These are phyloP conservation scores for Fagopyrum esculentum DNA, from an alignment of 148 eudicot species.

Conservation along the genomic window DNA sequence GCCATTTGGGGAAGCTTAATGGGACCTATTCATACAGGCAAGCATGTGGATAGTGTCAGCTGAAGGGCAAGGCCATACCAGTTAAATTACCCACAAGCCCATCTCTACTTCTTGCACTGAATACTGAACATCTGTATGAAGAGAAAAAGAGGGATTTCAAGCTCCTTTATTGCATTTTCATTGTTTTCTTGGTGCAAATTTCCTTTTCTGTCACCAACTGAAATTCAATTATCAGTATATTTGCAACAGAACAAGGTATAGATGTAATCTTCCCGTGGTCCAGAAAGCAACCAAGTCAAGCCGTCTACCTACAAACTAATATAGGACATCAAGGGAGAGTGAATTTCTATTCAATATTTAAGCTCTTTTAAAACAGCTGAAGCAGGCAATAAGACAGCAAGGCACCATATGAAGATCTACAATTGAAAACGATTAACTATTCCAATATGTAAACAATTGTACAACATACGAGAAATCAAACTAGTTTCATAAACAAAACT, in stretches of 20 bases:
- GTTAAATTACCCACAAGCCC: slow-evolving; percentile 7
- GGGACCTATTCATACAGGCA: slow-evolving; percentile 2
- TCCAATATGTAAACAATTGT: too few relatives aligned
- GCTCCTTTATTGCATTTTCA: background rate
- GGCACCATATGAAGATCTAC: too few relatives aligned
- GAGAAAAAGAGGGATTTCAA: slow-evolving; percentile 1
- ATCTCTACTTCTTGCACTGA: background rate
- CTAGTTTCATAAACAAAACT: background rate
- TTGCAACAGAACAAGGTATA: background rate
- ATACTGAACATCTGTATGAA: slow-evolving; percentile 5
- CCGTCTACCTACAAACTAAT: background rate
- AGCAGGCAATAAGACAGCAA: too few relatives aligned
- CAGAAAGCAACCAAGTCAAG: background rate
- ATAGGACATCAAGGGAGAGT: background rate
- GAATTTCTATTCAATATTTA: background rate
- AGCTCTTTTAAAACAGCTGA: background rate
- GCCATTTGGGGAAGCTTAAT: slow-evolving; percentile 5
- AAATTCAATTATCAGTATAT: background rate
- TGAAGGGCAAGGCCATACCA: slow-evolving; percentile 5
- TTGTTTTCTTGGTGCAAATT: background rate
- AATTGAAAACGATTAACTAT: too few relatives aligned
- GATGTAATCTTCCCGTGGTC: background rate
- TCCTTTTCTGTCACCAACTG: background rate
- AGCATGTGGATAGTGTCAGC: slow-evolving; percentile 8
- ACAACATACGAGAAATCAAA: too few relatives aligned